Conservation (phyloP, 768 basidiomycete species). For the Rhodosporidiobolus sp. region DNA sequence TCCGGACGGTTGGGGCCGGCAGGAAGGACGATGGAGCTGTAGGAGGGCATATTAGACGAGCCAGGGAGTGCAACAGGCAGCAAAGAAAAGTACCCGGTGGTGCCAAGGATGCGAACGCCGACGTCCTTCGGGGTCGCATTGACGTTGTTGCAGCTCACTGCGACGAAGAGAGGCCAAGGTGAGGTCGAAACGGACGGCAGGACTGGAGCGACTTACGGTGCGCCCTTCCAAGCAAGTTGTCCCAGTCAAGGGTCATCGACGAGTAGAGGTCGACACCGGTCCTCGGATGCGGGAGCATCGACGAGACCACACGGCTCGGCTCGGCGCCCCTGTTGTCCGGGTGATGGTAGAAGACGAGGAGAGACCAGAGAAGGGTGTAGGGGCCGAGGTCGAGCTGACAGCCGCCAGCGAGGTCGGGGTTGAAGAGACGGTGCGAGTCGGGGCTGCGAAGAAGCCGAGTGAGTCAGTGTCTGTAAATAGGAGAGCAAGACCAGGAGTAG, state of each 20-base stretch:
- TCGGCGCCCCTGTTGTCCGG: conserved; percentile 42
- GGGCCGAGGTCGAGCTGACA: conserved; percentile 47
- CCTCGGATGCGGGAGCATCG: conserved; percentile 37
- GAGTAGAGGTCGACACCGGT: conserved; percentile 43
- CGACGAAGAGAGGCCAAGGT: neutral
- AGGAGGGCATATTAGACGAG: too few species aligned
- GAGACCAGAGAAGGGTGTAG: conserved; percentile 44
- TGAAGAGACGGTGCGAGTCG: conserved; percentile 44
- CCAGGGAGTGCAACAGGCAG: neutral
- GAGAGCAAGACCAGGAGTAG: too few species aligned
- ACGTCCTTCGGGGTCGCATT: conserved; percentile 3
- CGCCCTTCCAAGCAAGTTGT: conserved; percentile 40
- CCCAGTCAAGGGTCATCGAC: conserved; percentile 41
- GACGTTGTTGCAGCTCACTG: conserved; percentile 23
- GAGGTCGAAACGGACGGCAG: too few species aligned
- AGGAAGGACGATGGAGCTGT: conserved; percentile 18
- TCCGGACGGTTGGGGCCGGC: conserved; percentile 7
- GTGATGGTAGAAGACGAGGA: conserved; percentile 44
- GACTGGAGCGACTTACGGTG: too few species aligned
- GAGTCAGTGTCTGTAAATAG: too few species aligned
- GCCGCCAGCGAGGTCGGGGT: conserved; percentile 45
- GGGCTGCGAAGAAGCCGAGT: neutral
- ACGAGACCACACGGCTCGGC: conserved; percentile 41
- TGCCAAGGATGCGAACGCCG: conserved; percentile 10
- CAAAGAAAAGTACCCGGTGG: conserved; percentile 7